Evolutionary conservation across 352 stramenopile genomes (phyloP).

Genomic region (Discostella stelligera): DNA sequence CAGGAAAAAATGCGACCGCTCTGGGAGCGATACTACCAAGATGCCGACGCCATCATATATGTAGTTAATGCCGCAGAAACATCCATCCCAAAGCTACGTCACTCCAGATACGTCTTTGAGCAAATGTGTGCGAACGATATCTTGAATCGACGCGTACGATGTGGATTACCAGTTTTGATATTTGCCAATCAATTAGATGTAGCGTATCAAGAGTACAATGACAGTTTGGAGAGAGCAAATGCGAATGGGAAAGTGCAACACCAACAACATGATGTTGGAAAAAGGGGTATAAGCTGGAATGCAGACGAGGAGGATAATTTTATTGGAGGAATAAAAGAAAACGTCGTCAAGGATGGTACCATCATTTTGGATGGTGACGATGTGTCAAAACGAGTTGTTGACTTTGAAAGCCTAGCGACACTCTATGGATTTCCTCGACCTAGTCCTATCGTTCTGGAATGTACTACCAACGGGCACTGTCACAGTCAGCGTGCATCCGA

Average conservation of each 20-base stretch:
- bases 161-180: slow-evolving; percentile 43
- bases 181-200: slow-evolving; percentile 52
- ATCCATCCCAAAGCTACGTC: slow-evolving; percentile 29
- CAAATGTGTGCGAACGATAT: slow-evolving; percentile 37
- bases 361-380: slow-evolving; percentile 9
- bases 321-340: slow-evolving; percentile 23
- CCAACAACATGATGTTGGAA: not conserved
- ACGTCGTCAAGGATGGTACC: not conserved
- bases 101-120: slow-evolving; percentile 29
- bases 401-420: slow-evolving; percentile 27
- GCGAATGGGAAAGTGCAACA: not conserved
- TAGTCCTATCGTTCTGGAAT: slow-evolving; percentile 17
- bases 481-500: slow-evolving; percentile 41
- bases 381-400: slow-evolving; percentile 27
- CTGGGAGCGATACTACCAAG: slow-evolving; percentile 76
- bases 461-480: slow-evolving; percentile 5
- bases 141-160: slow-evolving; percentile 13
- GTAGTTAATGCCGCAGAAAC: slow-evolving; percentile 47
- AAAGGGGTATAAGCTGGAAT: slow-evolving; percentile 33
- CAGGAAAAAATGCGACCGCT: slow-evolving; percentile 64
- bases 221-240: slow-evolving; percentile 21
- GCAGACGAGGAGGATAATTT: slow-evolving; percentile 47
- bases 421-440: slow-evolving; percentile 30
- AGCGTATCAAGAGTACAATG: slow-evolving; percentile 41
- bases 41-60: slow-evolving; percentile 78